Evolutionary conservation across 225 moss, liverwort and hornwort genomes (phyloP).

Genomic region (Polytrichum commune): DNA sequence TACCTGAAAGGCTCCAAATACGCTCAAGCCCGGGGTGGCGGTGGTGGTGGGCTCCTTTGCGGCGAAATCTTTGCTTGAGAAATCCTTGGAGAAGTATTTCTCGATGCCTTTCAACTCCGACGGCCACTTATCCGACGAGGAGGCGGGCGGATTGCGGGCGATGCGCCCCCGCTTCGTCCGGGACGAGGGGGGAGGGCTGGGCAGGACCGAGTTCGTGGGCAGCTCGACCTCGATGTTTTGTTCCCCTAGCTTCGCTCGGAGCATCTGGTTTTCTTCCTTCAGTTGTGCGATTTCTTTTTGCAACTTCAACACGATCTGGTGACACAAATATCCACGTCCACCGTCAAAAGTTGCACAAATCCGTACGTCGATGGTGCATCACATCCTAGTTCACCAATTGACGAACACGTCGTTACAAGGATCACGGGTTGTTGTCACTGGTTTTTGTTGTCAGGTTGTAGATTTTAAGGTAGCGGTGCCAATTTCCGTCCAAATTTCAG

Average conservation of each 20-base stretch:
- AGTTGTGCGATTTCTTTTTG: constrained; percentile 76
- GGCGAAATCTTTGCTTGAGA: constrained; percentile 55
- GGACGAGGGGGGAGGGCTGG: constrained; percentile 30
- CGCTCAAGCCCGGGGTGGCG: constrained; percentile 20
- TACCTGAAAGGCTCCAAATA: constrained; percentile 72
- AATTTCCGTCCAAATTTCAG: too few species aligned
- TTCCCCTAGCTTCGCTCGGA: constrained; percentile 62
- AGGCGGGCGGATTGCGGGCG: constrained; percentile 23
- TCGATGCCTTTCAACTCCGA: constrained; percentile 71
- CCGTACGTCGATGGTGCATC: too few species aligned
- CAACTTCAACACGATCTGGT: constrained; percentile 74
- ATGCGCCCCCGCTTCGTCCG: constrained; percentile 33
- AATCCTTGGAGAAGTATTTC: constrained; percentile 69
- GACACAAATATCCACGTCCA: too few species aligned
- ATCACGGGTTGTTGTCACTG: too few species aligned
- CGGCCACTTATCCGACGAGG: constrained; percentile 48
- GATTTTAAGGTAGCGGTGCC: too few species aligned
- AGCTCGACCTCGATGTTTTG: constrained; percentile 38
- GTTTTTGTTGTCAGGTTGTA: too few species aligned
- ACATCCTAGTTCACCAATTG: too few species aligned
- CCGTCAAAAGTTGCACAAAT: too few species aligned
- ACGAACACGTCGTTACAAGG: too few species aligned
- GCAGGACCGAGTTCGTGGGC: constrained; percentile 25
- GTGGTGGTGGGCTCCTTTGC: constrained; percentile 37
- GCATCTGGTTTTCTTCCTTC: constrained; percentile 68